A percentile compares a stretch with the other conserved stretches of the same genome.
phyloP scores from a whole-genome alignment of 2,329 filamentous ascomycete genomes.

The Calonectria ilicicola region DNA sequence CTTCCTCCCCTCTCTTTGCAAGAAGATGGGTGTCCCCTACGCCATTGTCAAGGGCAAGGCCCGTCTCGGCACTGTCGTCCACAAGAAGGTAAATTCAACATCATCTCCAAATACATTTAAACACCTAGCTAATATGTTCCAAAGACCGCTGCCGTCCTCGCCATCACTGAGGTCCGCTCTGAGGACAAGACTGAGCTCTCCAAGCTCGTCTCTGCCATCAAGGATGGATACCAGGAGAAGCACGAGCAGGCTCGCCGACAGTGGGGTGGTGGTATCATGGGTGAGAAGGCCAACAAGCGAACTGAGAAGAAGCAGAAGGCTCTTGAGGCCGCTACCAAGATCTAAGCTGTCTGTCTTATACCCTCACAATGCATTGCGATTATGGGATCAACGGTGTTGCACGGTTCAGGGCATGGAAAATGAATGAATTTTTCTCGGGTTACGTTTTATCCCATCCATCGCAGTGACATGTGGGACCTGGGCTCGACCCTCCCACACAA shows the following conservation, averaged over 20 bases:
- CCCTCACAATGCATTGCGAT: constrained; percentile 53
- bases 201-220: constrained; percentile 96
- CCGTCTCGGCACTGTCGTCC: constrained; percentile 96
- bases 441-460: constrained; percentile 45
- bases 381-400: constrained; percentile 54
- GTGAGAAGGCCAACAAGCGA: constrained; percentile 87
- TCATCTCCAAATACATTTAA: not conserved
- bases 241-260: constrained; percentile 90
- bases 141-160: constrained; percentile 94
- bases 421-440: constrained; percentile 54
- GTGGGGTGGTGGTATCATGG: constrained; percentile 99
- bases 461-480: constrained; percentile 44
- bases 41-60: constrained; percentile 99
- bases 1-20: constrained; percentile 98
- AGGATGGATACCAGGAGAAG: constrained; percentile 98
- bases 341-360: constrained; percentile 71
- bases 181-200: constrained; percentile 99
- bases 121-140: constrained; percentile 42
- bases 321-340: constrained; percentile 94
- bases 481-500: constrained; percentile 56
- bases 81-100: constrained; percentile 85
- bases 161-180: constrained; percentile 93
- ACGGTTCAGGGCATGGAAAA: constrained; percentile 57
- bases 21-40: constrained; percentile 99
- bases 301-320: constrained; percentile 93